Conservation (phyloP, 768 basidiomycete genomes). For the Termitomyces sp. region DNA sequence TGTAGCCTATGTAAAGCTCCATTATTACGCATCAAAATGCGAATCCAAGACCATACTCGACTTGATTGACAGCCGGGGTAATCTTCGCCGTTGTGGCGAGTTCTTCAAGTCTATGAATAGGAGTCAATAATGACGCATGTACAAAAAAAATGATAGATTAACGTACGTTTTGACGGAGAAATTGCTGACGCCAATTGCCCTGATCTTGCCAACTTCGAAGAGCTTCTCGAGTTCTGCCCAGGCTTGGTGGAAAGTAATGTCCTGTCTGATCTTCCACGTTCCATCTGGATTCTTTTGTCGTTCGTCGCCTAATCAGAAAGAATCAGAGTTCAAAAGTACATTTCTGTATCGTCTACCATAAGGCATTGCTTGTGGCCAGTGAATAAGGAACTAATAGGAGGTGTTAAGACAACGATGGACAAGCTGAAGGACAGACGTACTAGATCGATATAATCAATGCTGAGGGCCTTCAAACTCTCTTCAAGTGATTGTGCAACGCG, state of each 20-base stretch:
- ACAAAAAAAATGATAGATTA: neutral
- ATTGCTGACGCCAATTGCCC: conserved; percentile 54
- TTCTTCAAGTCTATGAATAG: conserved; percentile 25
- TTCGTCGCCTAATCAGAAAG: neutral
- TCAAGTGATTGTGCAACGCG: conserved; percentile 35
- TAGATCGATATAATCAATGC: conserved; percentile 43
- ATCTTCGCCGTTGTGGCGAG: conserved; percentile 36
- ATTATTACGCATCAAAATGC: neutral
- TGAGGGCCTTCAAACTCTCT: conserved; percentile 32
- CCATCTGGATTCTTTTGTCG: conserved; percentile 25
- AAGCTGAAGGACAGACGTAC: conserved; percentile 13
- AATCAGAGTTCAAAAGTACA: neutral
- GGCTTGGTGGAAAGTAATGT: conserved; percentile 31
- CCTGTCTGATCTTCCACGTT: conserved; percentile 23
- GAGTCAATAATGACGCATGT: neutral
- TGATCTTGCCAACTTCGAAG: conserved; percentile 37
- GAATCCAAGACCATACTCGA: conserved; percentile 27
- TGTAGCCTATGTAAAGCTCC: conserved; percentile 28
- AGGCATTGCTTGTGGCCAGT: conserved; percentile 38
- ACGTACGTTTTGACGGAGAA: conserved; percentile 51
- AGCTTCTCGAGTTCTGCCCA: conserved; percentile 50
- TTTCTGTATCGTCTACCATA: conserved; percentile 21
- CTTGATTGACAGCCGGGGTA: conserved; percentile 41
- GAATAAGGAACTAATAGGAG: conserved; percentile 38
- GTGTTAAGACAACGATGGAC: neutral